phyloP scores from a whole-genome alignment of 2,329 filamentous ascomycete species.

The Botryotinia convoluta region DNA sequence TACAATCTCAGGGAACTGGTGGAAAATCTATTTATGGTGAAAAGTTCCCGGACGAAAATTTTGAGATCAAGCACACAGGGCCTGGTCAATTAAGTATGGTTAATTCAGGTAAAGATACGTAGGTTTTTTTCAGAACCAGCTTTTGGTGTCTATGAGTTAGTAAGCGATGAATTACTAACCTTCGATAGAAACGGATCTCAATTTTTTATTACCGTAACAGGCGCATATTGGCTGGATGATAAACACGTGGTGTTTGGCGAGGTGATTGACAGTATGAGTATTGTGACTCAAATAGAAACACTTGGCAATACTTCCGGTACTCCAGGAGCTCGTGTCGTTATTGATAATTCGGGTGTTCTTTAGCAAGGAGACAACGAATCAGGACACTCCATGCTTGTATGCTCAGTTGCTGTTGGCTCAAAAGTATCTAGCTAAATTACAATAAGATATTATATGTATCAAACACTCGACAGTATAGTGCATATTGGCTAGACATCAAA shows the following conservation, averaged over 20 bases:
- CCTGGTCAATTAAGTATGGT: constrained; percentile 89
- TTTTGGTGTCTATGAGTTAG: neutral
- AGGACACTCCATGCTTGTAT: neutral
- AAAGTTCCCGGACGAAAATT: constrained; percentile 94
- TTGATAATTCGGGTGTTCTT: constrained; percentile 49
- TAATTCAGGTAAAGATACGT: constrained; percentile 93
- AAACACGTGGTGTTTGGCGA: constrained; percentile 95
- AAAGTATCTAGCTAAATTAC: neutral
- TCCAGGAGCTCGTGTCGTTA: constrained; percentile 52
- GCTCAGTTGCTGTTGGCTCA: no score
- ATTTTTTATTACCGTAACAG: constrained; percentile 95
- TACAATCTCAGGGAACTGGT: constrained; percentile 63
- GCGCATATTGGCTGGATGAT: constrained; percentile 86
- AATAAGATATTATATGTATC: neutral
- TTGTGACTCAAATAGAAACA: constrained; percentile 62
- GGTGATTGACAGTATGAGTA: constrained; percentile 51
- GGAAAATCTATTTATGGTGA: constrained; percentile 93
- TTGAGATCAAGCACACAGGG: constrained; percentile 67
- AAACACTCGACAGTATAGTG: neutral
- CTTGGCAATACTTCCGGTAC: constrained; percentile 59
- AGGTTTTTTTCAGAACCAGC: constrained; percentile 45
- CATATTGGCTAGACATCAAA: neutral
- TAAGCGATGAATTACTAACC: constrained; percentile 31
- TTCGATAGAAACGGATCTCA: constrained; percentile 88
- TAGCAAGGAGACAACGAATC: neutral